Evolutionary conservation across 768 basidiomycete species (phyloP), one percentile per base, ranked within the genome.

Genomic region (Filobasidium floriforme): DNA sequence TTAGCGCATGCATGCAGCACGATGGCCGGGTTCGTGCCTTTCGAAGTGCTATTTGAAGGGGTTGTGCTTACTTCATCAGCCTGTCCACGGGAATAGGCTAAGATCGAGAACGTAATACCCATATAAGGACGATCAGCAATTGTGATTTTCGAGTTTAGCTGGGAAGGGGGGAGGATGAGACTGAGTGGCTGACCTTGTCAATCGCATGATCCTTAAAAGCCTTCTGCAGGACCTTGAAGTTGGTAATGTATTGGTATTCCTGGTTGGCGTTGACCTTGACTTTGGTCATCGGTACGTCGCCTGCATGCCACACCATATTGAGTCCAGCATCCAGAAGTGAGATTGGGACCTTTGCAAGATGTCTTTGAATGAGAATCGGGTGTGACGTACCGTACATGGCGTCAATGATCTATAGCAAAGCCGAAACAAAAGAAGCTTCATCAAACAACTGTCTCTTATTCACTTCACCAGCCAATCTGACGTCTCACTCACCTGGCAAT

Each of bases 201-300:
- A 99, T 88, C 81, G 90, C 89, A 79, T 97, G 89, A 15, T 83
- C 76, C 77, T 92, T 91, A 87, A 99, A 98, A 46, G 84, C 76
- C 73, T 87, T 92, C 79, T 99, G 96, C 79, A 99, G 81, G 76
- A 98, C 84, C 80, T 98, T 97, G 84, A 86, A 98, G 81, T 99
- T 99, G 29, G 86, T 88, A 63, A 98, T 80, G 75, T 86, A 97
- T 79, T 98, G 94, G 81, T 96, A 97, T 77, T 96, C 76, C 68
- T 90, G 89, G 81, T 87, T 92, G 52, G 96, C 92, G 78, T 87
- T 87, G 86, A 97, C 90, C 83, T 97, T 98, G 73, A 99, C 93
- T 69, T 88, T 84, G 41, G 80, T 72, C 90, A 98, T 91, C 14
- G 92, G 92, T 0, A 96, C 69, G 80, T 97, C 90, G 72, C 88